Evolutionary conservation across 352 stramenopile genomes (phyloP).

Genomic region (Globisporangium canariense): DNA sequence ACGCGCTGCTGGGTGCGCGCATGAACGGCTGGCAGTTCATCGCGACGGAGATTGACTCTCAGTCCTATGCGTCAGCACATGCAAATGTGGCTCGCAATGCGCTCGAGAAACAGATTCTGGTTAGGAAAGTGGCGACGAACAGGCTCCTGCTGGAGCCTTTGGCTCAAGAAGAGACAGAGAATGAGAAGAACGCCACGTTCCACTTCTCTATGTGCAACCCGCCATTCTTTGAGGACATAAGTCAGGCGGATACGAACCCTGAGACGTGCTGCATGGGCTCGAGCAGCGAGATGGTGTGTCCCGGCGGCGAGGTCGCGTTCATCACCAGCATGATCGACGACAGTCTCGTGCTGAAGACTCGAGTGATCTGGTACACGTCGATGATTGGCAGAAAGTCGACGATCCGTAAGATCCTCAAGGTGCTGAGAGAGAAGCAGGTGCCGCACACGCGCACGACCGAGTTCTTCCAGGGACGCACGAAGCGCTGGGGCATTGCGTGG

Average conservation of each 20-base stretch:
- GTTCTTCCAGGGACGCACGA: slow-evolving; percentile 93
- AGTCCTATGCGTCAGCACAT: slow-evolving; percentile 75
- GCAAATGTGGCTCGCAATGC: slow-evolving; percentile 90
- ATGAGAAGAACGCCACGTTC: slow-evolving; percentile 30
- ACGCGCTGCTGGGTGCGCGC: slow-evolving; percentile 88
- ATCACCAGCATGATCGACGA: slow-evolving; percentile 91
- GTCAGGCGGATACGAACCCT: slow-evolving; percentile 77
- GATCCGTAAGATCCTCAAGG: slow-evolving; percentile 82
- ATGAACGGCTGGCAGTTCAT: slow-evolving; percentile 91
- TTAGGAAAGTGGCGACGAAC: slow-evolving; percentile 43
- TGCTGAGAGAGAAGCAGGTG: slow-evolving; percentile 67
- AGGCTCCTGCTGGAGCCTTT: slow-evolving; percentile 52
- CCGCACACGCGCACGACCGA: slow-evolving; percentile 88
- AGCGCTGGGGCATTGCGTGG: slow-evolving; percentile 94
- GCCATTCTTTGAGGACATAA: slow-evolving; percentile 91
- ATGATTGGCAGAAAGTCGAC: slow-evolving; percentile 93
- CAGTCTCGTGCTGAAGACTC: slow-evolving; percentile 70
- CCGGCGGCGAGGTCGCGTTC: slow-evolving; percentile 94
- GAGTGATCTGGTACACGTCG: slow-evolving; percentile 92
- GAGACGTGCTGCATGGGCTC: slow-evolving; percentile 69
- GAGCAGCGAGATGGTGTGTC: slow-evolving; percentile 79
- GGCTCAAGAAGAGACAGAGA: slow-evolving; percentile 11
- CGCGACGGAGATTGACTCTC: slow-evolving; percentile 92
- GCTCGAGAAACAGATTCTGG: slow-evolving; percentile 55
- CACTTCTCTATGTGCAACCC: slow-evolving; percentile 97